phyloP scores from a whole-genome alignment of 257 asterid species.

The Coffea eugenioides region DNA sequence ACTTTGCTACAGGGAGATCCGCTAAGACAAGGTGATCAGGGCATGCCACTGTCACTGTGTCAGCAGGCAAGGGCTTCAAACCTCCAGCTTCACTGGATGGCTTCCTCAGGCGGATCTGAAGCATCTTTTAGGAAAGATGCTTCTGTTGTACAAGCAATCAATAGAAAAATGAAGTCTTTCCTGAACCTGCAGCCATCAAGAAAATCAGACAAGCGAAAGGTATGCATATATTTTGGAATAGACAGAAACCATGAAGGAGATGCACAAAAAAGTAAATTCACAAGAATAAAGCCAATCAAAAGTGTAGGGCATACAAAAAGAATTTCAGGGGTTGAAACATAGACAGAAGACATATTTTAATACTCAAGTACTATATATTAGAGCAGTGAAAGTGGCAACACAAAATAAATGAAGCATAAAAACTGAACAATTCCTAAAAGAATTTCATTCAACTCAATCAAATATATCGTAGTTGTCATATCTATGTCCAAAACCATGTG shows the following conservation, averaged over 20 bases:
- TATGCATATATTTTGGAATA: not conserved
- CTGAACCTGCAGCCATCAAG: not conserved
- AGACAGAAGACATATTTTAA: not conserved
- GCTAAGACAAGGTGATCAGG: constrained; percentile 95
- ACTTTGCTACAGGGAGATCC: constrained; percentile 96
- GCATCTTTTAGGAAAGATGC: constrained; percentile 45
- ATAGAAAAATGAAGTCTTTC: not conserved
- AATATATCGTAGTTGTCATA: too few relatives aligned
- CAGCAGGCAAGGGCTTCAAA: constrained; percentile 54
- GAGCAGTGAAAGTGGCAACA: not conserved
- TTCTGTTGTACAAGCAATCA: not conserved
- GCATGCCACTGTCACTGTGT: constrained; percentile 85
- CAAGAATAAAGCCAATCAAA: not conserved
- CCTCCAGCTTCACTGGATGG: constrained; percentile 70
- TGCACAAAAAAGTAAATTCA: not conserved
- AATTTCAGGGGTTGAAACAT: not conserved
- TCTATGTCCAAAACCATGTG: too few relatives aligned
- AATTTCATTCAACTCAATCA: too few relatives aligned
- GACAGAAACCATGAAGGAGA: not conserved
- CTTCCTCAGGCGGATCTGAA: constrained; percentile 94
- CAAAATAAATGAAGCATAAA: too few relatives aligned
- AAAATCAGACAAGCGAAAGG: not conserved
- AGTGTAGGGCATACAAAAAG: not conserved
- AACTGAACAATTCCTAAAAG: too few relatives aligned
- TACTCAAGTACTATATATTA: not conserved